Percentiles rank a stretch among this genome's conserved stretches.
phyloP scores from a whole-genome alignment of 495 filamentous ascomycete species.

The Penicillium arizonense region DNA sequence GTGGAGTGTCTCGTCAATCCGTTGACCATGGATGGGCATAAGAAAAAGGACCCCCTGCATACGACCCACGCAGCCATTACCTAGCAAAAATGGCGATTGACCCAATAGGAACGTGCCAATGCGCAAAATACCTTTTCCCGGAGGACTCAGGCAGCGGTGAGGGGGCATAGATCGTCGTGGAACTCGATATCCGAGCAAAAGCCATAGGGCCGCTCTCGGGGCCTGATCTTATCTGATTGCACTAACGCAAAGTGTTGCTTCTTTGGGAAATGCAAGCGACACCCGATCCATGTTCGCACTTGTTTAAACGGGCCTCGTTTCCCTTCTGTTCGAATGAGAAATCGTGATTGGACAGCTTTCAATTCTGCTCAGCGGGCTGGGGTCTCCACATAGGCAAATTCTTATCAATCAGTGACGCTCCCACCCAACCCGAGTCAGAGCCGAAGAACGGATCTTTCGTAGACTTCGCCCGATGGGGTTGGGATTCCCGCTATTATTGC shows the following conservation, averaged over 20 bases:
- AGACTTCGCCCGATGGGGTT: not conserved
- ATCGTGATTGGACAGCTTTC: not conserved
- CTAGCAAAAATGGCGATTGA: conserved; percentile 18
- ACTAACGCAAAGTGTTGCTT: conserved; percentile 11
- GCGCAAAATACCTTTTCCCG: conserved; percentile 13
- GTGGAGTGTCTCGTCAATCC: conserved; percentile 16
- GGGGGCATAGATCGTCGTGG: conserved; percentile 21
- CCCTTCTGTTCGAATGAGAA: not conserved
- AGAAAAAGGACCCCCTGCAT: not conserved
- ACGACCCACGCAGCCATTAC: conserved; percentile 17
- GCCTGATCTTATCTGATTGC: conserved; percentile 34
- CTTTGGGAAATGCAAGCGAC: not conserved
- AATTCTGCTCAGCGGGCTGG: not conserved
- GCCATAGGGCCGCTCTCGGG: conserved; percentile 17
- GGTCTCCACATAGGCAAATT: conserved; percentile 11
- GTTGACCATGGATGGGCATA: conserved; percentile 15
- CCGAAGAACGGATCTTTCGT: conserved; percentile 23
- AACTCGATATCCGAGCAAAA: conserved; percentile 1
- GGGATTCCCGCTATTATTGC: not conserved
- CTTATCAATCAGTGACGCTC: conserved; percentile 31
- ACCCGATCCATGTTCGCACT: too few species aligned
- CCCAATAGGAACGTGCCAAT: conserved; percentile 13
- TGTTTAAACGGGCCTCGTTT: not conserved
- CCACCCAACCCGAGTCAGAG: conserved; percentile 7
- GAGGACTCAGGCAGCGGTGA: conserved; percentile 12